A percentile compares a stretch with the other conserved stretches of the same genome.
These are phyloP conservation scores for Heritiera littoralis DNA, from an alignment of 345 rosid genomes.

Conservation along the genomic window DNA sequence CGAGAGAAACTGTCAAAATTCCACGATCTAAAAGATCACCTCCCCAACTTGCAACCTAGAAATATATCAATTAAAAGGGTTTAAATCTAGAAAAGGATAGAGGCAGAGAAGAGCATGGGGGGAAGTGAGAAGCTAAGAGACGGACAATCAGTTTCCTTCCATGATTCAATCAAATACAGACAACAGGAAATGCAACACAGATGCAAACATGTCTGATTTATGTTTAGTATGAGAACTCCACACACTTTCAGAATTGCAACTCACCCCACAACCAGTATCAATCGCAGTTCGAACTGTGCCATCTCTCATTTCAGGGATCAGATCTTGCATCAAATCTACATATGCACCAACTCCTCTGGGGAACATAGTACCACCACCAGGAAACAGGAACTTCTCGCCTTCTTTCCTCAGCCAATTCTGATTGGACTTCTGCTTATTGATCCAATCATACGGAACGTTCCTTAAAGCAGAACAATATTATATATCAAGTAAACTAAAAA, in stretches of 20 bases:
- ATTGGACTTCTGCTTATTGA: conserved; percentile 92
- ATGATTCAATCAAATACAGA: neutral
- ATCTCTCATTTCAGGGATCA: conserved; percentile 93
- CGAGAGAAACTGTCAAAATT: conserved; percentile 87
- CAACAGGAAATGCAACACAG: neutral
- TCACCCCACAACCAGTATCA: conserved; percentile 98
- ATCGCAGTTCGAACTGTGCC: conserved; percentile 91
- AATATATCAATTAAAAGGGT: conserved; percentile 10
- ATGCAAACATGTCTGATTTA: neutral
- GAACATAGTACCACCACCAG: conserved; percentile 99
- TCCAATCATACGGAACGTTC: conserved; percentile 98
- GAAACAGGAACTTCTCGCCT: conserved; percentile 88
- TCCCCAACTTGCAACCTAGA: conserved; percentile 99
- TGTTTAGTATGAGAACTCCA: neutral
- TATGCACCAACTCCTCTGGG: conserved; percentile 92
- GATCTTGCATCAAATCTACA: conserved; percentile 89
- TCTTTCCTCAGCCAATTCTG: conserved; percentile 94
- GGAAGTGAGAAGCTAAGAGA: neutral
- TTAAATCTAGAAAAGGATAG: neutral
- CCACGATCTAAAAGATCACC: conserved; percentile 92
- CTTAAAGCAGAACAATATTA: conserved; percentile 46
- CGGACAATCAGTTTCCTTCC: neutral
- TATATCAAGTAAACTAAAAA: neutral
- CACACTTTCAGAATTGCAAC: conserved; percentile 24
- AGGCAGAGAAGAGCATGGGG: neutral